Evolutionary conservation across 306 rosid genomes (phyloP).

Genomic region (Quercus engelmannii): DNA sequence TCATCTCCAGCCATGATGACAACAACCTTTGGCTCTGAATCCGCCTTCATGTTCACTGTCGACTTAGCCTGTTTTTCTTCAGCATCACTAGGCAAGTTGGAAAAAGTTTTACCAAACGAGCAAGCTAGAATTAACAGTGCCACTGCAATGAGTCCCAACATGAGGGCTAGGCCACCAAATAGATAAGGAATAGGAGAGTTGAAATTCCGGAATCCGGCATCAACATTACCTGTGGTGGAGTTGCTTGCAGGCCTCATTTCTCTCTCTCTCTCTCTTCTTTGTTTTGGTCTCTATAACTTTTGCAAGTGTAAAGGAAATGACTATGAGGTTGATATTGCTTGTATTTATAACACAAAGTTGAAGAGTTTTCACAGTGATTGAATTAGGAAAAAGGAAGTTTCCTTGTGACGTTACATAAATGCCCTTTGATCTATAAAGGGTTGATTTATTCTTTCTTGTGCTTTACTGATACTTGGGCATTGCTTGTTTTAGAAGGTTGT

Average conservation of each 20-base stretch:
- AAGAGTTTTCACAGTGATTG: background rate
- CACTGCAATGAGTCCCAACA: slow-evolving; percentile 43
- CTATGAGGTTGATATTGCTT: background rate
- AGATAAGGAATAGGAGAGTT: slow-evolving; percentile 70
- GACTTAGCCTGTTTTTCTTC: slow-evolving; percentile 21
- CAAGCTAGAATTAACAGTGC: slow-evolving; percentile 57
- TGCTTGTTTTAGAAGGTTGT: slow-evolving; percentile 18
- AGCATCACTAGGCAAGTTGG: background rate
- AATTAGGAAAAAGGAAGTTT: slow-evolving; percentile 26
- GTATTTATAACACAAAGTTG: slow-evolving; percentile 7
- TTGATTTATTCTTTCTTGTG: slow-evolving; percentile 12
- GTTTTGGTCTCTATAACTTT: background rate
- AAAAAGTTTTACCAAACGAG: slow-evolving; percentile 20
- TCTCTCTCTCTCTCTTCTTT: background rate
- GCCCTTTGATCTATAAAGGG: background rate
- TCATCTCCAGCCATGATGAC: slow-evolving; percentile 83
- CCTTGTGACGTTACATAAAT: slow-evolving; percentile 16
- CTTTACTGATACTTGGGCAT: background rate
- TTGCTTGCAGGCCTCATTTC: slow-evolving; percentile 35
- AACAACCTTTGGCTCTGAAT: slow-evolving; percentile 46
- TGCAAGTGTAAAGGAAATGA: background rate
- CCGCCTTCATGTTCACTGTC: slow-evolving; percentile 7
- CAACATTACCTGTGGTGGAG: slow-evolving; percentile 5
- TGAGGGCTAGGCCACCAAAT: slow-evolving; percentile 55
- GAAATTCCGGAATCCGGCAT: slow-evolving; percentile 32